Evolutionary conservation across 352 stramenopile genomes (phyloP).

Genomic region (Globisporangium rhizosaccharum): DNA sequence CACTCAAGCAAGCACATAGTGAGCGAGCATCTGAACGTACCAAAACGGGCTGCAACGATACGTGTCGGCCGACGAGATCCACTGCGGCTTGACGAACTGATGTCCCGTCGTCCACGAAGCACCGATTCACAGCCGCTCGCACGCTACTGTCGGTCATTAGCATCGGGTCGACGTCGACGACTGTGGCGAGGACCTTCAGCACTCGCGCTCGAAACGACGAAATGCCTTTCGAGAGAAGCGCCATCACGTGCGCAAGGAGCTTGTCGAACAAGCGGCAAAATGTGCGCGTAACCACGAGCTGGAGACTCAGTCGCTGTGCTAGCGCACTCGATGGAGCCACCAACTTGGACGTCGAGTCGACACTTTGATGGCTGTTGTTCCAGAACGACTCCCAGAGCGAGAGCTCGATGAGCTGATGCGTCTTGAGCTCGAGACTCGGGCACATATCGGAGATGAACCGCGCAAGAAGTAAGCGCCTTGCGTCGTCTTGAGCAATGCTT

Average conservation of each 20-base stretch:
- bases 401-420: constrained; percentile 12
- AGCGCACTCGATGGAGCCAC: constrained; percentile 36
- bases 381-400: constrained; percentile 52
- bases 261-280: constrained; percentile 69
- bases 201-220: constrained; percentile 69
- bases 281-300: constrained; percentile 43
- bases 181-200: constrained; percentile 65
- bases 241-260: constrained; percentile 71
- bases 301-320: constrained; percentile 34
- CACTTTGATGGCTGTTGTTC: constrained; percentile 20
- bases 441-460: constrained; percentile 39
- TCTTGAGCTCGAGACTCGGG: constrained; percentile 2
- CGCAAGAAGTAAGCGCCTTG: constrained; percentile 44
- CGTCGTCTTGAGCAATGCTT: constrained; percentile 38
- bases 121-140: constrained; percentile 47
- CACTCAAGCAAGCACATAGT: too few species aligned
- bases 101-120: constrained; percentile 71
- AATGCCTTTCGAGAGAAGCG: constrained; percentile 61
- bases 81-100: constrained; percentile 81
- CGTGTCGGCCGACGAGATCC: constrained; percentile 81
- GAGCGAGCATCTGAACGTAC: constrained; percentile 29
- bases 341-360: constrained; percentile 42
- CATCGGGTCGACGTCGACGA: constrained; percentile 83
- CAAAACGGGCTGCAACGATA: constrained; percentile 63
- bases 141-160: constrained; percentile 71